Evolutionary conservation across 2,329 filamentous ascomycete genomes (phyloP), one percentile per base, ranked within the genome.

Genomic region (Anthostomella pinea): DNA sequence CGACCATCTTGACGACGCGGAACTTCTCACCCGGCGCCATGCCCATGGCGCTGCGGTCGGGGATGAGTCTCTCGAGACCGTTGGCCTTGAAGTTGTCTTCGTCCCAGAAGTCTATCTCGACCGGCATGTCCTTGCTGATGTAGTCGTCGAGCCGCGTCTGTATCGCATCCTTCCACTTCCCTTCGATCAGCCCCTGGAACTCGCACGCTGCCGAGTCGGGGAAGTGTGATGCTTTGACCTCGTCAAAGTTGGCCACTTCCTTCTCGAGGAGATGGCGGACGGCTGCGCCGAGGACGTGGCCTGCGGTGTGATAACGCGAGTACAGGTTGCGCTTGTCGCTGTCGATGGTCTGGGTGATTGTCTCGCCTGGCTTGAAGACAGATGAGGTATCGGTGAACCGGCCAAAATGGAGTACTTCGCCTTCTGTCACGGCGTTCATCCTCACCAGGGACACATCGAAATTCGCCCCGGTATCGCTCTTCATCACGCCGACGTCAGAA

Each of bases 171-270:
- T 81, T 83, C 66, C 70, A 77, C 41, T 73, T 75, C 1, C 75
- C 77, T 1, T 81, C 78, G 18, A 89, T 87, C 3, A 72, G 52
- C 2, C 84, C 85, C 24, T 68, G 64, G 47, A 87, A 88, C 54
- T 87, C 83, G 48, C 79, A 82, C 1, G 73, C 70, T 2, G 84
- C 81, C 0, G 75, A 72, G 47, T 79, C 79, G 0, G 85, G 85
- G 48, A 80, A 83, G 54, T 89, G 85, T 4, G 74, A 80, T 0
- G 85, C 85, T 58, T 88, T 89, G 9, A 79, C 63, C 54, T 88
- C 84, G 39, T 77, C 73, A 40, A 83, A 79, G 15, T 64, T 66
- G 0, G 62, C 61, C 9, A 83, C 58, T 34, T 77, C 57, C 2
- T 67, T 60, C 43, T 73, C 69, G 2, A 78, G 60, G 0, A 85